Percentiles rank a stretch among this genome's conserved stretches.
These are phyloP conservation scores for Tetrahymena borealis DNA, from an alignment of 73 alveolate species.

Conservation along the genomic window DNA sequence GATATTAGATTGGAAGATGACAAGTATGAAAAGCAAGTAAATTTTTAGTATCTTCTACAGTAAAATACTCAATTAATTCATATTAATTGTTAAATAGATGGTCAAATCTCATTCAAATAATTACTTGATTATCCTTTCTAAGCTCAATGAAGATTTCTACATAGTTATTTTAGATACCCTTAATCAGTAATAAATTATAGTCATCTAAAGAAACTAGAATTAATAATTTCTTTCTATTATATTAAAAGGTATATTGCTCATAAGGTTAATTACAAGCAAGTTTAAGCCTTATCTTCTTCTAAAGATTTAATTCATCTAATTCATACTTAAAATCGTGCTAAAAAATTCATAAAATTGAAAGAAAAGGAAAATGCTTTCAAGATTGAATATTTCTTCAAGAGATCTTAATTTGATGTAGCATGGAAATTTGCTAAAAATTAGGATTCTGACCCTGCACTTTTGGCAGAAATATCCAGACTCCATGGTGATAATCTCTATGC, in stretches of 20 bases:
- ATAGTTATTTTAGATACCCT: neutral
- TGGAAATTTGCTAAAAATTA: conserved; percentile 58
- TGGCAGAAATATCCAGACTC: conserved; percentile 73
- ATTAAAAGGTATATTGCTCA: neutral
- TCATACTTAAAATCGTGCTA: neutral
- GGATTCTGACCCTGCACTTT: conserved; percentile 60
- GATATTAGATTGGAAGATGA: neutral
- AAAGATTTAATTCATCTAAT: neutral
- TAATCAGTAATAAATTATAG: neutral
- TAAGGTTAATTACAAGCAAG: neutral
- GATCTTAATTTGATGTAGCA: conserved; percentile 59
- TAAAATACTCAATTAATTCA: neutral
- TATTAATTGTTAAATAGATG: neutral
- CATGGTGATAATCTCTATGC: conserved; percentile 81
- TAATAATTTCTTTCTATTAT: neutral
- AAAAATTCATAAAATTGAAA: conserved; percentile 45
- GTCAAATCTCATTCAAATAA: neutral
- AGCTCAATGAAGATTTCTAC: neutral
- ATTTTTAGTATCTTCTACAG: neutral
- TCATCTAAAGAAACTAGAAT: neutral
- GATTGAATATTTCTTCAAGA: conserved; percentile 56
- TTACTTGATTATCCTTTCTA: neutral
- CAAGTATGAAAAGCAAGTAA: neutral
- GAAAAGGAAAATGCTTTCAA: conserved; percentile 73
- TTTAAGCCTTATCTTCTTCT: neutral